phyloP scores from a whole-genome alignment of 73 alveolate genomes.

The Tetrahymena borealis region DNA sequence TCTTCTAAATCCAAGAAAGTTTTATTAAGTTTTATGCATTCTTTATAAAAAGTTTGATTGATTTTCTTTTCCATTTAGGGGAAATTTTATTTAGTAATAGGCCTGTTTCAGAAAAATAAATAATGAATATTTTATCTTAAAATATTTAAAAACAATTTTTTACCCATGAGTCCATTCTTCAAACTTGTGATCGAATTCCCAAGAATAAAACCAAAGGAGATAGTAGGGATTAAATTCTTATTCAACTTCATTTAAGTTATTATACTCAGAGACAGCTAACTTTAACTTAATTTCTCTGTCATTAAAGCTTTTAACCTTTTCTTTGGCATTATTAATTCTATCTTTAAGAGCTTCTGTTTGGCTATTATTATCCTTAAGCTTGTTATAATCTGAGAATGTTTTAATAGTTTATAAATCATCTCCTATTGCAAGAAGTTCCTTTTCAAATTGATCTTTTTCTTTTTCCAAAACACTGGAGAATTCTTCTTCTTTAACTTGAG shows the following conservation, averaged over 20 bases:
- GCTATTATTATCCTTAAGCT: conserved; percentile 43
- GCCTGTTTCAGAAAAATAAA: background rate
- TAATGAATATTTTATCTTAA: background rate
- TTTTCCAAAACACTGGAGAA: conserved; percentile 67
- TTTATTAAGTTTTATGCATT: conserved; percentile 49
- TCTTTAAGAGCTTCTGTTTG: conserved; percentile 57
- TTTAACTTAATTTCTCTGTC: conserved; percentile 73
- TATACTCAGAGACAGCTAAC: conserved; percentile 53
- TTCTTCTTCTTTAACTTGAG: conserved; percentile 56
- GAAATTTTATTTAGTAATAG: conserved; percentile 39
- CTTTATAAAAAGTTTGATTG: conserved; percentile 42
- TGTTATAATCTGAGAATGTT: conserved; percentile 53
- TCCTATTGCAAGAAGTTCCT: conserved; percentile 37
- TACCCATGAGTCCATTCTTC: conserved; percentile 52
- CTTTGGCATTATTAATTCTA: conserved; percentile 51
- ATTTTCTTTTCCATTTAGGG: conserved; percentile 51
- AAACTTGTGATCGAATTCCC: conserved; percentile 52
- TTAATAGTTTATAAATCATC: conserved; percentile 58
- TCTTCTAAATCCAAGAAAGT: conserved; percentile 58
- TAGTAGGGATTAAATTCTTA: conserved; percentile 63
- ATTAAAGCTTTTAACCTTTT: conserved; percentile 57
- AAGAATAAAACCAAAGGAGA: conserved; percentile 66
- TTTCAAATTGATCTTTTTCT: conserved; percentile 65
- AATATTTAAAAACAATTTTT: background rate
- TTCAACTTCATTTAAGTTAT: conserved; percentile 56